Conservation (phyloP, 495 filamentous ascomycete genomes). For the Penicillium goetzii region DNA sequence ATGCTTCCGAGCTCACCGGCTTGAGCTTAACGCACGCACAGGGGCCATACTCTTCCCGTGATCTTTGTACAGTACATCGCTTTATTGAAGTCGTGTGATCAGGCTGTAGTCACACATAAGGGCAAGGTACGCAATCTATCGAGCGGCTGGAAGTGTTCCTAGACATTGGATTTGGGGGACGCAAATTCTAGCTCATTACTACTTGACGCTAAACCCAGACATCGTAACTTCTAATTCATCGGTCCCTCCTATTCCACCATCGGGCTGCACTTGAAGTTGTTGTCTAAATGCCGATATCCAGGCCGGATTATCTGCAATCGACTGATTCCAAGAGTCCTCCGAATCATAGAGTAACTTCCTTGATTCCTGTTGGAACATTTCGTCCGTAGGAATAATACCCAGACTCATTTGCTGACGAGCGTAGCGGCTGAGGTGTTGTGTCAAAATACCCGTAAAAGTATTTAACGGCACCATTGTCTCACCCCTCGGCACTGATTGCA, state of each 20-base stretch:
- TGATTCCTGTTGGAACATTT: constrained; percentile 58
- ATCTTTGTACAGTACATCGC: too few species aligned
- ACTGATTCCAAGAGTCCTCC: constrained; percentile 67
- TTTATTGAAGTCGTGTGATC: too few species aligned
- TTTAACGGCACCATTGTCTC: constrained; percentile 12
- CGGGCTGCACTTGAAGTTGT: constrained; percentile 3
- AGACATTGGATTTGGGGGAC: neutral
- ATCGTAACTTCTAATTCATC: neutral
- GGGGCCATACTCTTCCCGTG: too few species aligned
- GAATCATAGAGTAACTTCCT: constrained; percentile 61
- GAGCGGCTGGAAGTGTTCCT: neutral
- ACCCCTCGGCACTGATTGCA: neutral
- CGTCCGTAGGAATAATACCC: constrained; percentile 56
- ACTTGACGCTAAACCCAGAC: neutral
- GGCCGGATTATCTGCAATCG: constrained; percentile 57
- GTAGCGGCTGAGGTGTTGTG: constrained; percentile 49
- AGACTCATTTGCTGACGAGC: constrained; percentile 45
- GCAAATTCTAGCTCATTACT: neutral
- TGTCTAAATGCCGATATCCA: constrained; percentile 42
- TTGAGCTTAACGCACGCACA: too few species aligned
- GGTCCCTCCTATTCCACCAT: neutral
- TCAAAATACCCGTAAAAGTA: constrained; percentile 27
- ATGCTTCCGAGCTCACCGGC: too few species aligned
- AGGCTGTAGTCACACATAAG: too few species aligned
- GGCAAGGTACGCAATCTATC: neutral